Evolutionary conservation across 2,329 filamentous ascomycete genomes (phyloP).

Genomic region (Aspergillus glaucus): DNA sequence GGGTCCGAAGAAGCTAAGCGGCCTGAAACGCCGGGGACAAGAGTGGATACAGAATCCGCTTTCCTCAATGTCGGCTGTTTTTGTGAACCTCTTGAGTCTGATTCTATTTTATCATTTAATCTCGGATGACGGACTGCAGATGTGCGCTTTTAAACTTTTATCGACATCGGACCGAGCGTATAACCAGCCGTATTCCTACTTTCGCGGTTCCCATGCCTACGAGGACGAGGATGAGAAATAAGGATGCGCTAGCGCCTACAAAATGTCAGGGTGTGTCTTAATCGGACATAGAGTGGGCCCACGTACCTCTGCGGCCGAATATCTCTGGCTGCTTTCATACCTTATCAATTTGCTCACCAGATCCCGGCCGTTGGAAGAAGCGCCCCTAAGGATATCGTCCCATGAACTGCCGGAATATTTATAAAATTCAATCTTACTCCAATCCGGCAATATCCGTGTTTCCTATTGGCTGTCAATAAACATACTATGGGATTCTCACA

Average conservation of each 20-base stretch:
- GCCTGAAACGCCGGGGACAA: background rate
- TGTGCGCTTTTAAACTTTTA: background rate
- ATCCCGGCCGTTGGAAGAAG: constrained; percentile 54
- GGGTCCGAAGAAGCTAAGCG: background rate
- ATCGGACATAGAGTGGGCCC: background rate
- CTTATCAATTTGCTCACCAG: constrained; percentile 62
- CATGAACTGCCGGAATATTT: constrained; percentile 63
- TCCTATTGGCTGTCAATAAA: constrained; percentile 19
- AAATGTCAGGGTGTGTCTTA: constrained; percentile 11
- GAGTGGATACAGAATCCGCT: background rate
- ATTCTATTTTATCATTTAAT: background rate
- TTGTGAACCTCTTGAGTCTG: background rate
- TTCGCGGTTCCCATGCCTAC: background rate
- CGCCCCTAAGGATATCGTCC: constrained; percentile 61
- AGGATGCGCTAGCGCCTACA: constrained; percentile 34
- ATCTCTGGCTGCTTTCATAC: constrained; percentile 63
- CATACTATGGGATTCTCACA: no score
- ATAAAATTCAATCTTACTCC: constrained; percentile 77
- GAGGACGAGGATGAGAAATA: constrained; percentile 22
- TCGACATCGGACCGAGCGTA: background rate
- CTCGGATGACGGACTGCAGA: background rate
- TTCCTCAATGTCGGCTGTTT: background rate
- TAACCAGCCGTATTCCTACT: background rate
- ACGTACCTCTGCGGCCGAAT: constrained; percentile 59
- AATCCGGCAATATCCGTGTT: constrained; percentile 62